Evolutionary conservation across 2,329 filamentous ascomycete genomes (phyloP).

Genomic region (Mollisia scopiformis): DNA sequence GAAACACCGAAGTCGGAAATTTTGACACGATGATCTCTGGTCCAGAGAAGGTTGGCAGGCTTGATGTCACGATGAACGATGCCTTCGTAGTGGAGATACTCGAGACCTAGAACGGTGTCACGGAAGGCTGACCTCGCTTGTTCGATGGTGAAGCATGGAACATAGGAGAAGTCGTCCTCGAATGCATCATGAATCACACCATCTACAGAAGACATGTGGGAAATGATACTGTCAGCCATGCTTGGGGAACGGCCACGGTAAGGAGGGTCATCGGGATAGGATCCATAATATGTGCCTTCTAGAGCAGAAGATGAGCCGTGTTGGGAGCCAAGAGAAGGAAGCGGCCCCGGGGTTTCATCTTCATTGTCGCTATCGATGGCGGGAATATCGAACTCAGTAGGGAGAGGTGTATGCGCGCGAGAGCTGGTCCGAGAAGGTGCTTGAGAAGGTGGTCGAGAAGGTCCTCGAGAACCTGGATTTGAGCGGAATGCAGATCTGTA

Average conservation of each 20-base stretch:
- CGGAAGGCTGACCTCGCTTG: constrained; percentile 84
- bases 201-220: constrained; percentile 69
- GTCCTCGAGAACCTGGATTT: constrained; percentile 31
- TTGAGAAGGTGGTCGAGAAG: constrained; percentile 32
- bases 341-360: constrained; percentile 54
- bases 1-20: constrained; percentile 99
- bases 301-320: constrained; percentile 54
- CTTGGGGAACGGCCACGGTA: constrained; percentile 75
- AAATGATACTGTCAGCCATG: constrained; percentile 75
- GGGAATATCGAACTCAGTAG: constrained; percentile 41
- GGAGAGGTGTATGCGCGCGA: constrained; percentile 38
- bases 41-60: constrained; percentile 88
- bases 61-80: constrained; percentile 87
- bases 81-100: constrained; percentile 89
- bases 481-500: constrained; percentile 28
- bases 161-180: constrained; percentile 88
- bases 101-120: constrained; percentile 89
- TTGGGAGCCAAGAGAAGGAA: constrained; percentile 55
- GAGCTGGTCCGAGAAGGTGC: constrained; percentile 34
- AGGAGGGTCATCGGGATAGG: constrained; percentile 62
- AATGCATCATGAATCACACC: constrained; percentile 67
- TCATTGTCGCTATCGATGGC: constrained; percentile 51
- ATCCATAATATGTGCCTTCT: constrained; percentile 78
- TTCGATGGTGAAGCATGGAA: constrained; percentile 87
- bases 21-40: constrained; percentile 83